Evolutionary conservation across 768 basidiomycete species (phyloP), one percentile per base, ranked within the genome.

Genomic region (Termitomyces sp.): DNA sequence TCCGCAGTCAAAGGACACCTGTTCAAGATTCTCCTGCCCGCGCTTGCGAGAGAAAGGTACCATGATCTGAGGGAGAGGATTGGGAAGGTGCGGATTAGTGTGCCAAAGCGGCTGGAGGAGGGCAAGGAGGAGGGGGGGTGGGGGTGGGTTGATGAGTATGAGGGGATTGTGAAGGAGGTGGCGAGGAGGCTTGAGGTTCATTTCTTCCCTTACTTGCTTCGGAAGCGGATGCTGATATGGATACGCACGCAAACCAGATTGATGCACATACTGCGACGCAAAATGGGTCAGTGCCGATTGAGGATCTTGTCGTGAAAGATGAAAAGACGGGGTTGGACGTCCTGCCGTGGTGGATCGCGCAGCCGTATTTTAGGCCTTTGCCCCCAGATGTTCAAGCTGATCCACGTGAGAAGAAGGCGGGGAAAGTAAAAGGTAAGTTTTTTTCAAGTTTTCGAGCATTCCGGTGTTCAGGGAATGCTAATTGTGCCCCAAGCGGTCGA

Each of bases 21-120:
- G 34, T 99, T 97, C 81, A 92, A 97, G 71, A 70, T 99, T 34
- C 80, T 97, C 73, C 85, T 88, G 0, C 92, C 92, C 0, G 88
- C 85, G 0, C 73, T 98, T 32, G 72, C 64, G 21, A 67, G 74
- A 49, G 84, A 91, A 62, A 76, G 39, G 14, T 52, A 59, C 14
- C 54, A 71, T 2, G 93, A 94, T 66, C 68, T 97, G 57, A 76
- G 96, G 41, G 85, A 91, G 55, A 73, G 73, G 64, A 71, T 98
- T 19, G 90, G 91, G 6, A 75, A 71, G 46, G 70, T 83, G 32
- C 69, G 64, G 55, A 64, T 69, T 3, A 17, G 4, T 25, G 55
- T 37, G 28, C 55, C 59, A 17, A 12, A 41, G 17, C 28, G 21
- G n/a, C 7, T 37, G 16, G 34, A 7, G 52, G 39, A 19, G 35